Base-by-base conservation (phyloP, 2,329 filamentous ascomycete species). In the Epichloe bromicola region DNA sequence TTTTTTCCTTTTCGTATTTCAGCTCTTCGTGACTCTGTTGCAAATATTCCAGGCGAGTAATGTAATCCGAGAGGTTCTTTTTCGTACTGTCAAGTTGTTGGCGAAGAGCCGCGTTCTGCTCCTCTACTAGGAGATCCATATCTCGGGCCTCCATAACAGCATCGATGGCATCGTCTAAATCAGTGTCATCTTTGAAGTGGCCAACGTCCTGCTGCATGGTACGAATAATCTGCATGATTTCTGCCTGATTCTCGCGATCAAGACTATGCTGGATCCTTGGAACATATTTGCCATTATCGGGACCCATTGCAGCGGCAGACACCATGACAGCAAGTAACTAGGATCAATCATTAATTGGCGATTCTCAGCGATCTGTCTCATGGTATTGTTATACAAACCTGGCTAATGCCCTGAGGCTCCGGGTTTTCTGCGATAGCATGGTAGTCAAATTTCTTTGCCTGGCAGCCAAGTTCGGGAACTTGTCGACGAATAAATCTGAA, bases 11-110 rank as follows among this genome's bases (percentile, higher is more conserved):
- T 59, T 85, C 74, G 46, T 77, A 74, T 58, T 84, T 78, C 44
- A 86, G 67, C 56, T 81, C 78, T 55, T 88, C 82, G 55, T 87
- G 74, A 48, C 74, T 80, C 54, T 76, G 73, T 57, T 81, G 75
- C 17, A 84, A 67, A 59, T 78, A 73, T 52, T 81, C 79, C 47
- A 83, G 68, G 19, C 79, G 74, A 5, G 78, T 75, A 51, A 77
- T 75, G 54, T 79, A 73, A 61, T 81, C 76, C 42, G 78, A 79
- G 51, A 78, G 72, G 40, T 73, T 73, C 60, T 80, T 81, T 56
- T 72, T 77, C 42, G 77, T 67, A 5, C 68, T 65, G 15, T 80
- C 76, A 36, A 75, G 69, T 57, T 79, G 71, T 50, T 71, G 69
- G 46, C 73, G 69, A 37, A 79, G 64, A 46, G 70, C 66, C 15